Evolutionary conservation across 2,329 filamentous ascomycete species (phyloP).

Genomic region (Alternaria arbusti): DNA sequence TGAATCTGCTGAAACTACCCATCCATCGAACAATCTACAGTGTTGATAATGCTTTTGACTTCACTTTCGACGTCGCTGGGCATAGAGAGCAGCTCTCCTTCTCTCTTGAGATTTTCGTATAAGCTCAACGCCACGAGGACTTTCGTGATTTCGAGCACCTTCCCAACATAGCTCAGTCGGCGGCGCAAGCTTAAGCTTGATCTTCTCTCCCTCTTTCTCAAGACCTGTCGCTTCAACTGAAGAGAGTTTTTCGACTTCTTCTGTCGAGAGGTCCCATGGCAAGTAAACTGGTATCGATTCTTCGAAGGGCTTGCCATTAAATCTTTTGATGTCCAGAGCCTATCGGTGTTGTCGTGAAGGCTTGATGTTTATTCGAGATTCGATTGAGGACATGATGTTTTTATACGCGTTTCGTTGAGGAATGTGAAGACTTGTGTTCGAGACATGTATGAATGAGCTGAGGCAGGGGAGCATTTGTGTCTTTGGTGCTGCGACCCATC

Average conservation of each 20-base stretch:
- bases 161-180: conserved; percentile 61
- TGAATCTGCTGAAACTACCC: not conserved
- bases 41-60: conserved; percentile 4
- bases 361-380: not conserved
- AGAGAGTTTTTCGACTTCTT: conserved; percentile 31
- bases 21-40: not conserved
- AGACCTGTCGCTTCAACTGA: conserved; percentile 62
- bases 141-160: conserved; percentile 62
- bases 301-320: conserved; percentile 21
- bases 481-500: not conserved
- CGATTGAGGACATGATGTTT: not conserved
- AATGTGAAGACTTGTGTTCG: not conserved
- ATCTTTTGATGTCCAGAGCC: not conserved
- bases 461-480: not conserved
- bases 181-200: conserved; percentile 62
- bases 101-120: conserved; percentile 59
- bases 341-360: not conserved
- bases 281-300: conserved; percentile 52
- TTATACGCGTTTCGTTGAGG: not conserved
- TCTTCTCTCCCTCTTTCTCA: conserved; percentile 63
- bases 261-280: conserved; percentile 51
- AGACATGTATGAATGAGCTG: not conserved
- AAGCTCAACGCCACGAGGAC: conserved; percentile 62
- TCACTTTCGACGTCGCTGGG: conserved; percentile 17
- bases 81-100: conserved; percentile 50